Evolutionary conservation across 2,329 filamentous ascomycete species (phyloP).

Genomic region (Alternaria sp.): DNA sequence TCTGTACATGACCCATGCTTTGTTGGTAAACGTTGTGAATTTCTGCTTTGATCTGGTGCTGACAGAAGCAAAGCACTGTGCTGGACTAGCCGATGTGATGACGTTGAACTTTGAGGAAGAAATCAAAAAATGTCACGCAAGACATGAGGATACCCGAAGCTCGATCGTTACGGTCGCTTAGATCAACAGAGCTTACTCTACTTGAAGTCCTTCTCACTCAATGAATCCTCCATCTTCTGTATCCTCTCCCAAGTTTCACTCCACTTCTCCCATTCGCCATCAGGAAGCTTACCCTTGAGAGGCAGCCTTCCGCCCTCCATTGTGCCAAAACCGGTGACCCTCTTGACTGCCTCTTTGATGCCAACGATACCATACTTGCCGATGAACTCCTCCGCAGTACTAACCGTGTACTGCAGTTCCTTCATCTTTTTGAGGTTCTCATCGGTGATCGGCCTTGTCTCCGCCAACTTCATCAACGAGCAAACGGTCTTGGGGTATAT

Average conservation of each 20-base stretch:
- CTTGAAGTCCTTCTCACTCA: conserved; percentile 34
- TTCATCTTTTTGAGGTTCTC: conserved; percentile 57
- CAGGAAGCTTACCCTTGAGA: conserved; percentile 63
- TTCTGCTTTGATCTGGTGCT: not conserved
- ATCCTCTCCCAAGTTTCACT: conserved; percentile 39
- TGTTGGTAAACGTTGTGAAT: not conserved
- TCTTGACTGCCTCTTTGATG: conserved; percentile 68
- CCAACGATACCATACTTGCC: conserved; percentile 67
- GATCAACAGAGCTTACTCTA: not conserved
- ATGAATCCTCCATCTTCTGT: conserved; percentile 39
- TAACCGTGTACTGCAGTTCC: conserved; percentile 66
- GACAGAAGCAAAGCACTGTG: not conserved
- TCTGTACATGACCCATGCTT: not conserved
- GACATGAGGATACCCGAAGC: not conserved
- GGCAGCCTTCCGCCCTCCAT: conserved; percentile 66
- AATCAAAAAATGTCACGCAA: not conserved
- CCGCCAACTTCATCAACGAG: conserved; percentile 60
- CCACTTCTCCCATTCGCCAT: conserved; percentile 62
- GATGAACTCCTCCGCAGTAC: conserved; percentile 66
- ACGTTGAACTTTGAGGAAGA: not conserved
- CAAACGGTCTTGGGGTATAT: conserved; percentile 69
- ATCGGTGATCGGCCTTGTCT: conserved; percentile 44
- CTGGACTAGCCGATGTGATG: not conserved
- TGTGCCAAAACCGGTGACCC: conserved; percentile 66
- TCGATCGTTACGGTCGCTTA: not conserved